These are phyloP conservation scores for Trichoderma aggressivum DNA, from an alignment of 2,329 filamentous ascomycete species.

Conservation along the genomic window DNA sequence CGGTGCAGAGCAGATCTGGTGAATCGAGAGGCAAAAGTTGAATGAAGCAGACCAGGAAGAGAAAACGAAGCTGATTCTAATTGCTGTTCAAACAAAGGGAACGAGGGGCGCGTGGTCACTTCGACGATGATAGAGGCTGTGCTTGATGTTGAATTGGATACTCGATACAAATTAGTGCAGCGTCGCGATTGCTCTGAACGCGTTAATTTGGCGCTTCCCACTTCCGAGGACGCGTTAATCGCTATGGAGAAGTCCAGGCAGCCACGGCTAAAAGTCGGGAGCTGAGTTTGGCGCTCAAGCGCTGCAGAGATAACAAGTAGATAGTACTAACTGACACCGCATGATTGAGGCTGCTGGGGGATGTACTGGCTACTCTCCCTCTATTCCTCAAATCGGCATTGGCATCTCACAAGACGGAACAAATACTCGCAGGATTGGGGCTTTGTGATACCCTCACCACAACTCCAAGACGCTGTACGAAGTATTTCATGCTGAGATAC, in stretches of 20 bases:
- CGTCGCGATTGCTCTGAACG: constrained; percentile 3
- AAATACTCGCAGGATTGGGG: neutral
- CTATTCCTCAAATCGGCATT: neutral
- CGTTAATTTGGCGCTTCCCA: constrained; percentile 15
- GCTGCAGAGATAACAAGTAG: neutral
- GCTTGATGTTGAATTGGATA: neutral
- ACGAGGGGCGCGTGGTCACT: neutral
- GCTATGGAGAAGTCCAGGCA: neutral
- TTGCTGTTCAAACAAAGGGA: neutral
- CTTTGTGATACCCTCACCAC: neutral
- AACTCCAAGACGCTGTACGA: neutral
- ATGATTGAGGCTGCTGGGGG: neutral
- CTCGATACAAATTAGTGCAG: neutral
- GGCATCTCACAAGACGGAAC: neutral
- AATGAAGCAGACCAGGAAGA: neutral
- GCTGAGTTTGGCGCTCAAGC: neutral
- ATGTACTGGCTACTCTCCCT: neutral
- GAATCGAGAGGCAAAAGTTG: neutral
- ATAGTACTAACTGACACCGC: neutral
- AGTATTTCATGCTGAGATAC: neutral
- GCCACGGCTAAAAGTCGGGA: neutral
- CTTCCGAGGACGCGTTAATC: constrained; percentile 7
- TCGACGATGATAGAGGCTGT: neutral
- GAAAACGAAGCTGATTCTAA: neutral
- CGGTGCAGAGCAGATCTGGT: neutral